Evolutionary conservation across 2,329 filamentous ascomycete species (phyloP).

Genomic region (Waltergamsia citrina): DNA sequence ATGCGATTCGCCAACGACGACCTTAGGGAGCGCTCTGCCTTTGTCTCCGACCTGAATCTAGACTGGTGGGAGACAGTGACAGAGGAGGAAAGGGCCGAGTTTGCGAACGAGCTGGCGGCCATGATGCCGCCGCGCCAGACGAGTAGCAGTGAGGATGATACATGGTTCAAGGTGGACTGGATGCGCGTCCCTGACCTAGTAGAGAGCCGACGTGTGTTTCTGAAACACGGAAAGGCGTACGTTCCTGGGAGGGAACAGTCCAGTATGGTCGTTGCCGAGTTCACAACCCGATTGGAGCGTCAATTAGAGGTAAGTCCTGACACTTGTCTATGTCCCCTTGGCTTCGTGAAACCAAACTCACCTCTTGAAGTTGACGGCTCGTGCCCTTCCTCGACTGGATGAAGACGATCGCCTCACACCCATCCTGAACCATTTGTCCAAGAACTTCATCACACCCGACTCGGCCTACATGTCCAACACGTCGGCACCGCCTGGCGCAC

Average conservation of each 20-base stretch:
- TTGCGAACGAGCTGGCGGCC: slow-evolving; percentile 52
- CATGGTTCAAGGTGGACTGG: slow-evolving; percentile 97
- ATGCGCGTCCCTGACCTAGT: slow-evolving; percentile 84
- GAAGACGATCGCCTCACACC: slow-evolving; percentile 84
- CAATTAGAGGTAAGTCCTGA: slow-evolving; percentile 62
- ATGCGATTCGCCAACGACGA: slow-evolving; percentile 75
- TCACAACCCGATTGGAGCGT: slow-evolving; percentile 67
- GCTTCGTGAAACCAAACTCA: not conserved
- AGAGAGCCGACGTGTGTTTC: slow-evolving; percentile 65
- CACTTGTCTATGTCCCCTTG: not conserved
- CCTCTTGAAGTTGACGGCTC: slow-evolving; percentile 64
- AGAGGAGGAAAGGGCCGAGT: slow-evolving; percentile 64
- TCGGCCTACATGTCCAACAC: slow-evolving; percentile 61
- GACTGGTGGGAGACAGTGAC: slow-evolving; percentile 85
- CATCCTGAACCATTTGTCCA: slow-evolving; percentile 69
- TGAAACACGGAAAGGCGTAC: slow-evolving; percentile 79
- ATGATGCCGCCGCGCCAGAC: slow-evolving; percentile 26
- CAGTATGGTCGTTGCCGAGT: slow-evolving; percentile 84
- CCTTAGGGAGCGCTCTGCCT: slow-evolving; percentile 59
- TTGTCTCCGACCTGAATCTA: slow-evolving; percentile 68
- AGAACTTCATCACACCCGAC: slow-evolving; percentile 91
- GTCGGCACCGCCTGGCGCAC: slow-evolving; percentile 55
- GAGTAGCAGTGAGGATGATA: slow-evolving; percentile 57
- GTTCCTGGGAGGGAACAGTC: slow-evolving; percentile 81
- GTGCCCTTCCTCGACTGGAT: slow-evolving; percentile 82